Conservation (phyloP, 202 grass and related monocot genomes). For the Musa balbisiana region DNA sequence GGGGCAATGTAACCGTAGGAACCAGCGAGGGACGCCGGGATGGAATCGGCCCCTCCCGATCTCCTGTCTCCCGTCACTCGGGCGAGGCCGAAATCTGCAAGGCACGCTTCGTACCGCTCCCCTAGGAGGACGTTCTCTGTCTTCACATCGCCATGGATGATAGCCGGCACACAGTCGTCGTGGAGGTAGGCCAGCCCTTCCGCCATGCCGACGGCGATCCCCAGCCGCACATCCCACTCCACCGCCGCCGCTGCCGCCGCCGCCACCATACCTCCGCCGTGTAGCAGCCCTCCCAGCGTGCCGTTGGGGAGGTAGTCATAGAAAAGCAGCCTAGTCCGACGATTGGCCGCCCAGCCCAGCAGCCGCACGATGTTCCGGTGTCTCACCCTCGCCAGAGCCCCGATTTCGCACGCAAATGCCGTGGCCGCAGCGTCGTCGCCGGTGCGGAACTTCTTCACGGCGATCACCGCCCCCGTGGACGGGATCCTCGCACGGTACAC, state of each 20-base stretch:
- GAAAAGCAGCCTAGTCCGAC: conserved; percentile 66
- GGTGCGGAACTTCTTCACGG: conserved; percentile 70
- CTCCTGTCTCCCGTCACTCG: conserved; percentile 32
- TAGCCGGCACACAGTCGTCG: conserved; percentile 60
- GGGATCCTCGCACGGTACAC: conserved; percentile 69
- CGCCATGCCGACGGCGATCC: conserved; percentile 68
- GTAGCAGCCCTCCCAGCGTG: conserved; percentile 52
- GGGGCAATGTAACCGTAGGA: conserved; percentile 92
- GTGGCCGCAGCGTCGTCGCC: conserved; percentile 53
- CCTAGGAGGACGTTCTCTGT: conserved; percentile 84
- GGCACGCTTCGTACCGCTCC: conserved; percentile 65
- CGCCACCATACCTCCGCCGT: conserved; percentile 12
- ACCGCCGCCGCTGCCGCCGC: conserved; percentile 39
- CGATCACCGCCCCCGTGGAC: conserved; percentile 33
- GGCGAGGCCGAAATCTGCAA: conserved; percentile 89
- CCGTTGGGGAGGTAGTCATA: conserved; percentile 83
- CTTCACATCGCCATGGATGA: conserved; percentile 86
- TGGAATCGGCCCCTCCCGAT: conserved; percentile 27
- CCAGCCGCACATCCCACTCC: conserved; percentile 67
- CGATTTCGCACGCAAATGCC: conserved; percentile 70
- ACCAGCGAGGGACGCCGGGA: conserved; percentile 49
- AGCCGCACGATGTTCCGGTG: conserved; percentile 92
- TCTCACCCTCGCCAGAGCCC: conserved; percentile 60
- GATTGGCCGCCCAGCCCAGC: conserved; percentile 76
- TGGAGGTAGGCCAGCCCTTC: conserved; percentile 79